These are phyloP conservation scores for Staphylotrichum tortipilum DNA, from an alignment of 495 filamentous ascomycete species.

Conservation along the genomic window DNA sequence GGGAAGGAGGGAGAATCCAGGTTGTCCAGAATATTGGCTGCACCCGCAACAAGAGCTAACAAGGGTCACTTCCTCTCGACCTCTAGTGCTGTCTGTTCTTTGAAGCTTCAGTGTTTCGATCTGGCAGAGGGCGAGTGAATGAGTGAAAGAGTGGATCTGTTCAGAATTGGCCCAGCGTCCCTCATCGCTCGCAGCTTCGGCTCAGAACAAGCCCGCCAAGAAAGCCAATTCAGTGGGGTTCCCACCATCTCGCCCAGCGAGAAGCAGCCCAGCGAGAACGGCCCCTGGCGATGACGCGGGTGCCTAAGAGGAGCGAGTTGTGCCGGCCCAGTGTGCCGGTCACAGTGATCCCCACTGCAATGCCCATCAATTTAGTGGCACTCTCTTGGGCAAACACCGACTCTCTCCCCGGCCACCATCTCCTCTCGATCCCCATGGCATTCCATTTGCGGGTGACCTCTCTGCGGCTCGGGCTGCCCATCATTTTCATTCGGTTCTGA, in stretches of 20 bases:
- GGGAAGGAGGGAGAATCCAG: too few relatives aligned
- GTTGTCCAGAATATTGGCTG: too few relatives aligned
- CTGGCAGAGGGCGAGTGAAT: too few relatives aligned
- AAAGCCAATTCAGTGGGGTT: not conserved
- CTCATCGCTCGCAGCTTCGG: too few relatives aligned
- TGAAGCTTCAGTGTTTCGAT: too few relatives aligned
- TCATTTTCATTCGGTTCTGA: not conserved
- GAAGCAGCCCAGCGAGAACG: not conserved
- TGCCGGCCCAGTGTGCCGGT: too few relatives aligned
- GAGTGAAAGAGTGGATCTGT: too few relatives aligned
- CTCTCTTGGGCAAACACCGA: not conserved
- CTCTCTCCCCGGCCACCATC: not conserved
- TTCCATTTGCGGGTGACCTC: slow-evolving; percentile 14
- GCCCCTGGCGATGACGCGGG: slow-evolving; percentile 12
- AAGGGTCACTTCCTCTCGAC: too few relatives aligned
- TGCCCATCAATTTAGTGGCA: slow-evolving; percentile 9
- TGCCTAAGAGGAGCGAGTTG: too few relatives aligned
- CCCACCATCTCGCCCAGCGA: too few relatives aligned
- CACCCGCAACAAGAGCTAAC: too few relatives aligned
- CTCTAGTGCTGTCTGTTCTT: not conserved
- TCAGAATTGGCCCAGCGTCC: too few relatives aligned
- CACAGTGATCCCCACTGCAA: slow-evolving; percentile 3
- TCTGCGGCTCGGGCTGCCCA: slow-evolving; percentile 16
- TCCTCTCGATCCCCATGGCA: slow-evolving; percentile 9
- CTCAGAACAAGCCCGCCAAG: slow-evolving; percentile 6